phyloP scores from a whole-genome alignment of 2,329 filamentous ascomycete species.

The Exserohilum turcica region DNA sequence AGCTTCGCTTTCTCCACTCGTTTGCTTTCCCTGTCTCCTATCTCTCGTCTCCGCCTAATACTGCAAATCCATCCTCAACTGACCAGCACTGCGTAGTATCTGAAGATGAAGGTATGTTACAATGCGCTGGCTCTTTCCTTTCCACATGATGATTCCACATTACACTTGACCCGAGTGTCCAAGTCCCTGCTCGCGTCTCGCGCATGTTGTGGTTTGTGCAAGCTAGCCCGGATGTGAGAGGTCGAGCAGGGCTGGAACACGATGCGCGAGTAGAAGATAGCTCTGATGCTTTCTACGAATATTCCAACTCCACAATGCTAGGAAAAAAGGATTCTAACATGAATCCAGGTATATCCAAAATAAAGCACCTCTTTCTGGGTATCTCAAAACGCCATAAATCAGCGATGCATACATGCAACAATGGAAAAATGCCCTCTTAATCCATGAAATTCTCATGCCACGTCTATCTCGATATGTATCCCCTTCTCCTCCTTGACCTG shows the following conservation, averaged over 20 bases:
- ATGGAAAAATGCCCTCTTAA: not conserved
- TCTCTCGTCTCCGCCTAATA: not conserved
- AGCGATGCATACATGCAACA: not conserved
- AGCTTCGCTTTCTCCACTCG: not conserved
- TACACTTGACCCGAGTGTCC: constrained; percentile 24
- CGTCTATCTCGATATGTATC: constrained; percentile 1
- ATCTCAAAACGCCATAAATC: not conserved
- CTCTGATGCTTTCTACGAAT: constrained; percentile 12
- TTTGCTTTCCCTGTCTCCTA: not conserved
- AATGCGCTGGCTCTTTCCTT: not conserved
- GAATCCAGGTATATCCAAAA: not conserved
- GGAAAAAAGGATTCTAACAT: not conserved
- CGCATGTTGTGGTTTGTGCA: constrained; percentile 14
- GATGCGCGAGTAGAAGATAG: constrained; percentile 25
- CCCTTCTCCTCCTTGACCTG: not conserved
- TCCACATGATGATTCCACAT: constrained; percentile 16
- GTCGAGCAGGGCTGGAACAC: constrained; percentile 5
- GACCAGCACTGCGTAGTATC: not conserved
- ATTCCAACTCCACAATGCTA: not conserved
- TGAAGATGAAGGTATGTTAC: constrained; percentile 1
- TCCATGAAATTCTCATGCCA: not conserved
- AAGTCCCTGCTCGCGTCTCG: not conserved
- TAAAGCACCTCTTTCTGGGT: not conserved
- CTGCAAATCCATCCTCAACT: not conserved
- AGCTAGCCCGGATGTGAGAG: constrained; percentile 13